These are phyloP conservation scores for Arthrocladium fulminans DNA, from an alignment of 2,329 filamentous ascomycete genomes.

Conservation along the genomic window DNA sequence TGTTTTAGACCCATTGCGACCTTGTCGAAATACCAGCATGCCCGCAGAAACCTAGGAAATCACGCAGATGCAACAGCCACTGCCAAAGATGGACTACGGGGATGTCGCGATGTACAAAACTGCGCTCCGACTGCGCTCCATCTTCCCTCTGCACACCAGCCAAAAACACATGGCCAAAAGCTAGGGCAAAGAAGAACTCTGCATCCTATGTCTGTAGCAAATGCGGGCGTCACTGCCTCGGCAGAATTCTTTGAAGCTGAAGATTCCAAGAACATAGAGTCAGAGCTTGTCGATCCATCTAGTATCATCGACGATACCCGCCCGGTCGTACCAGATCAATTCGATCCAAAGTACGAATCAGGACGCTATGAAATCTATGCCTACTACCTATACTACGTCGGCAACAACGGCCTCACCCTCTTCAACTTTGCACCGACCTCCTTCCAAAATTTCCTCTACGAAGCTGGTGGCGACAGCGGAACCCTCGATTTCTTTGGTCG, in stretches of 20 bases:
- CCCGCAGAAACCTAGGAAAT: no score
- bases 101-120: no score
- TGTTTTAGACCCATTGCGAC: no score
- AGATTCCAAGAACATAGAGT: slow-evolving; percentile 15
- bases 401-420: slow-evolving; percentile 53
- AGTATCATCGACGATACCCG: slow-evolving; percentile 27
- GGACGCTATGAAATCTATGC: slow-evolving; percentile 48
- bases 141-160: neutral
- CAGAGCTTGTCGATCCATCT: neutral
- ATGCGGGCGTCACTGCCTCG: slow-evolving; percentile 17
- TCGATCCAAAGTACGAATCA: slow-evolving; percentile 46
- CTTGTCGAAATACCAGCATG: no score
- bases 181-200: no score
- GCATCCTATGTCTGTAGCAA: slow-evolving; percentile 23
- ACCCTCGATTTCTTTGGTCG: slow-evolving; percentile 49
- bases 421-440: slow-evolving; percentile 59
- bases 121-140: neutral
- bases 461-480: slow-evolving; percentile 48
- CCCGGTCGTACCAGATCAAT: slow-evolving; percentile 46
- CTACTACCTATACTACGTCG: slow-evolving; percentile 56
- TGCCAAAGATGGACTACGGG: no score
- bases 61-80: no score
- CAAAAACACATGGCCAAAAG: neutral
- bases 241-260: slow-evolving; percentile 16
- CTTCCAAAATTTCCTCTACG: slow-evolving; percentile 55